These are phyloP conservation scores for Sporobolomyces pararoseus DNA, from an alignment of 768 basidiomycete genomes.

Conservation along the genomic window DNA sequence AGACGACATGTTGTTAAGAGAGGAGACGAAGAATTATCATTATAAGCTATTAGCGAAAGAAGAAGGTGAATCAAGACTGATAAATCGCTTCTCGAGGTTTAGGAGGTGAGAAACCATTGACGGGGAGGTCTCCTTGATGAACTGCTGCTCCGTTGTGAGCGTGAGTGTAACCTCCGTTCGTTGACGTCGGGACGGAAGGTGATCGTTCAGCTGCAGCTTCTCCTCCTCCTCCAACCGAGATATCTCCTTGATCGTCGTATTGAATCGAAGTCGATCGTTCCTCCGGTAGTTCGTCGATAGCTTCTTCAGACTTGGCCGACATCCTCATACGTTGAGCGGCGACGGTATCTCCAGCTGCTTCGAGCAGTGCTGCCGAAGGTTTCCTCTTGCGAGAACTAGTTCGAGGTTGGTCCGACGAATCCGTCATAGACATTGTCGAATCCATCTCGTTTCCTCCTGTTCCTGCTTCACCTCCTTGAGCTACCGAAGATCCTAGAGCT, in stretches of 20 bases:
- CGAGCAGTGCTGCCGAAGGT: constrained; percentile 35
- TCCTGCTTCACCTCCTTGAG: background rate
- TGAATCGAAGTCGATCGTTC: background rate
- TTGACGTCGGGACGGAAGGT: background rate
- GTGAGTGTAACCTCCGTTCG: background rate
- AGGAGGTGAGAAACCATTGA: constrained; percentile 7
- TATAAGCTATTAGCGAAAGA: background rate
- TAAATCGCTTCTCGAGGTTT: background rate
- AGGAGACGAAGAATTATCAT: too few relatives aligned
- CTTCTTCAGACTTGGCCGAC: background rate
- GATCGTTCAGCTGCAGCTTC: background rate
- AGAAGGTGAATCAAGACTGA: background rate
- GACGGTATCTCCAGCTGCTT: constrained; percentile 33
- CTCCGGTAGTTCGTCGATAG: background rate
- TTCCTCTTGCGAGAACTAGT: constrained; percentile 34
- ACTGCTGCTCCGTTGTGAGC: background rate
- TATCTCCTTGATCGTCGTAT: background rate
- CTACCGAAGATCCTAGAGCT: too few relatives aligned
- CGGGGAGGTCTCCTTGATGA: constrained; percentile 1
- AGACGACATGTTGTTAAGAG: too few relatives aligned
- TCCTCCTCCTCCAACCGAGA: background rate
- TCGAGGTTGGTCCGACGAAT: constrained; percentile 23
- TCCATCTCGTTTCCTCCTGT: background rate
- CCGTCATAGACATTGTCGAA: background rate
- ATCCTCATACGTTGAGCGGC: constrained; percentile 8